Percentiles rank a stretch among this genome's conserved stretches.
Conservation (phyloP, 2,329 filamentous ascomycete genomes). For the Aspergillus phoenicis region DNA sequence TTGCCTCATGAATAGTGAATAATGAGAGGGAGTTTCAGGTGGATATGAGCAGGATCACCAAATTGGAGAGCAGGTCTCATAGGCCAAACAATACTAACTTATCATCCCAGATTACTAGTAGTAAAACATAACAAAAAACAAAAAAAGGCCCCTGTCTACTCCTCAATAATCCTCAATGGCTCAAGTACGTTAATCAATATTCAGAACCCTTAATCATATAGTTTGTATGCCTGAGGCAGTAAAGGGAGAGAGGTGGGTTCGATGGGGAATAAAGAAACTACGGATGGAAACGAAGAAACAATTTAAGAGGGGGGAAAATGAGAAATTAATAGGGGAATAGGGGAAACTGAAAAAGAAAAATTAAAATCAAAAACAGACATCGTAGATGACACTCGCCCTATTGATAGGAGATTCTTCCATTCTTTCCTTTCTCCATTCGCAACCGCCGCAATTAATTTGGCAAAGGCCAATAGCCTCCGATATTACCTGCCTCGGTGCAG, state of each 20-base stretch:
- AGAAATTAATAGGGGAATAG: no score
- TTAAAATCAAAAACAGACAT: not conserved
- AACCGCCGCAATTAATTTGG: not conserved
- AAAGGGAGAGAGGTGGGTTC: not conserved
- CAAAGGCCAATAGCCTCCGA: constrained; percentile 1
- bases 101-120: not conserved
- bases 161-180: not conserved
- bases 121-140: not conserved
- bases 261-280: constrained; percentile 5
- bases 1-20: not conserved
- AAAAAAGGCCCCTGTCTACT: not conserved
- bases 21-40: not conserved
- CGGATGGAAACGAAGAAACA: not conserved
- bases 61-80: not conserved
- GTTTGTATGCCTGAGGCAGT: not conserved
- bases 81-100: not conserved
- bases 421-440: not conserved
- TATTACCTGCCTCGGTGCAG: not conserved
- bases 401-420: not conserved
- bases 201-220: no score
- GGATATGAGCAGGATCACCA: not conserved
- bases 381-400: constrained; percentile 3
- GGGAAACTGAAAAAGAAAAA: no score
- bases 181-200: no score
- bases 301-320: not conserved